These are phyloP conservation scores for Chaetomium cochliodes DNA, from an alignment of 495 filamentous ascomycete species.

Conservation along the genomic window DNA sequence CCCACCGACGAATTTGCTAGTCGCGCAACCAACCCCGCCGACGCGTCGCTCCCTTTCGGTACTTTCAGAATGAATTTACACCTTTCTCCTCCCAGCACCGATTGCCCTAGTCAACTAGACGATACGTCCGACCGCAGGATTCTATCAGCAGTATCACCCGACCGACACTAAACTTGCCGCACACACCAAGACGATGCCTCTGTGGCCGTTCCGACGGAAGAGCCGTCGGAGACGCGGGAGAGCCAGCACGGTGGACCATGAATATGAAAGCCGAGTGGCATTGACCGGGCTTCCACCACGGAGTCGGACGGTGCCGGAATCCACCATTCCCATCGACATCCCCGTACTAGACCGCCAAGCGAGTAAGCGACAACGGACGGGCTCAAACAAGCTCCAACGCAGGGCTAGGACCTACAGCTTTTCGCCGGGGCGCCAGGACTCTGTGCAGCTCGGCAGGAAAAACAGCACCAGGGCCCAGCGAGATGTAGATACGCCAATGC, in stretches of 20 bases:
- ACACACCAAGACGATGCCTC: background rate
- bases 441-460: conserved; percentile 39
- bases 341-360: conserved; percentile 24
- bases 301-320: conserved; percentile 42
- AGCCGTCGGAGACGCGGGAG: conserved; percentile 50
- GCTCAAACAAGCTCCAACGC: conserved; percentile 51
- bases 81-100: conserved; percentile 15
- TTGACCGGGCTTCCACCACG: conserved; percentile 34
- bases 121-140: background rate
- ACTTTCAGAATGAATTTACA: conserved; percentile 32
- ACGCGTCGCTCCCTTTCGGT: conserved; percentile 14
- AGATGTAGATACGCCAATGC: conserved; percentile 32
- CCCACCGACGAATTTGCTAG: conserved; percentile 20
- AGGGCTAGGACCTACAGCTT: conserved; percentile 53
- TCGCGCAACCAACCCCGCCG: conserved; percentile 18
- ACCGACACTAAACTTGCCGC: conserved; percentile 52
- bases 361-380: conserved; percentile 38
- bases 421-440: conserved; percentile 52
- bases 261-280: conserved; percentile 30
- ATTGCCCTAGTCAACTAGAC: conserved; percentile 15
- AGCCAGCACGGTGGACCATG: conserved; percentile 39
- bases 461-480: conserved; percentile 32
- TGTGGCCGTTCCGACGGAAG: conserved; percentile 77
- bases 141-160: background rate
- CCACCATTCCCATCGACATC: conserved; percentile 18